Evolutionary conservation across 768 basidiomycete genomes (phyloP).

Genomic region (Lactarius tabidus): DNA sequence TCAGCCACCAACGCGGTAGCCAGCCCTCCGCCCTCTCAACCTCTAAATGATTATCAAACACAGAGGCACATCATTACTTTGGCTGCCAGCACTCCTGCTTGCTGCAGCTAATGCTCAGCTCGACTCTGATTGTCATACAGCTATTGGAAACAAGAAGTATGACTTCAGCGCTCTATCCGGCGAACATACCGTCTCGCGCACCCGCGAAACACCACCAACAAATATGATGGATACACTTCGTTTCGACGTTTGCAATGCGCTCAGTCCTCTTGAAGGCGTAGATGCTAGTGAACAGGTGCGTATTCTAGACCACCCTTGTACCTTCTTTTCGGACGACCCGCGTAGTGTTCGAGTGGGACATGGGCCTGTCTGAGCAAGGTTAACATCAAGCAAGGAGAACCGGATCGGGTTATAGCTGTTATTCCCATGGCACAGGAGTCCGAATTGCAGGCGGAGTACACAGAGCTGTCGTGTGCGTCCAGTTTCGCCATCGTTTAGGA

Average conservation of each 20-base stretch:
- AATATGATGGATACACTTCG: conserved; percentile 52
- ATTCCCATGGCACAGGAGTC: conserved; percentile 60
- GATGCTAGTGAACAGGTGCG: conserved; percentile 65
- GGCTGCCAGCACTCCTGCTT: conserved; percentile 18
- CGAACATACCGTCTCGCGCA: conserved; percentile 47
- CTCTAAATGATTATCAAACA: conserved; percentile 15
- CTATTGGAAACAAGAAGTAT: conserved; percentile 43
- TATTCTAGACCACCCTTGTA: conserved; percentile 5
- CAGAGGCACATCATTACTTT: conserved; percentile 4
- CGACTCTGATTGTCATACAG: conserved; percentile 45
- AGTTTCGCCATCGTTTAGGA: conserved; percentile 14
- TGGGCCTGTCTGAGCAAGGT: conserved; percentile 69
- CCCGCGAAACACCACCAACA: conserved; percentile 61
- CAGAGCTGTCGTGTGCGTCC: conserved; percentile 38
- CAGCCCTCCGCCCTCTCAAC: conserved; percentile 12
- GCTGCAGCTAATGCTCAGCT: conserved; percentile 18
- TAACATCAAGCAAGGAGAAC: conserved; percentile 51
- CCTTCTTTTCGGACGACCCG: background rate
- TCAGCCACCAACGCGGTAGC: conserved; percentile 1
- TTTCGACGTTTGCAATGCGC: conserved; percentile 65
- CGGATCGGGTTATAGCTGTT: conserved; percentile 66
- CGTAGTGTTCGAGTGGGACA: conserved; percentile 64
- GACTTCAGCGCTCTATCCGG: conserved; percentile 57
- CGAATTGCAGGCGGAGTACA: conserved; percentile 30
- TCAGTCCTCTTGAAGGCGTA: conserved; percentile 45